Evolutionary conservation across 805 yeast genomes (phyloP).

Genomic region (Kluyveromyces wickerhamii): DNA sequence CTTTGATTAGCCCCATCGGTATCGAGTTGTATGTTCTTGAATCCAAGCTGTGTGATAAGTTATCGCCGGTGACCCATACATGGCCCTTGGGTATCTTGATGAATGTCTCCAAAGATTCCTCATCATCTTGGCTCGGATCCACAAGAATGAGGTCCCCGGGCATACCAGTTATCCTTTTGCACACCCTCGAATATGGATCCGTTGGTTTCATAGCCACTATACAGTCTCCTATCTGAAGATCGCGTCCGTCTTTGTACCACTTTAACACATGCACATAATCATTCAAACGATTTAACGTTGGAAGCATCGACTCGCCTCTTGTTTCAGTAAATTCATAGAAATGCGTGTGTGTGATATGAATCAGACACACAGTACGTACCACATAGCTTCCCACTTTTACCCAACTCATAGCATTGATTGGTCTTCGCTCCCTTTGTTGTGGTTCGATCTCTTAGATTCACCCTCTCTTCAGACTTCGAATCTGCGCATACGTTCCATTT

Average conservation of each 20-base stretch:
- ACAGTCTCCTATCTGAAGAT: conserved; percentile 73
- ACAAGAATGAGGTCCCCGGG: conserved; percentile 81
- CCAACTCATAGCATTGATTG: conserved; percentile 13
- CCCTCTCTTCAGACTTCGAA: neutral
- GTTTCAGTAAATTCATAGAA: conserved; percentile 74
- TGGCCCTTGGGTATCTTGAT: conserved; percentile 88
- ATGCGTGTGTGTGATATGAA: conserved; percentile 60
- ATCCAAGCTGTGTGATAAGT: conserved; percentile 77
- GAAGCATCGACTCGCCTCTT: conserved; percentile 91
- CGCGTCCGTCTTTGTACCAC: conserved; percentile 51
- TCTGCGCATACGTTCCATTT: conserved; percentile 2
- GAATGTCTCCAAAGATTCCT: conserved; percentile 35
- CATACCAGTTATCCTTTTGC: conserved; percentile 92
- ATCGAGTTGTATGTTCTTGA: conserved; percentile 84
- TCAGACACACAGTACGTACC: conserved; percentile 50
- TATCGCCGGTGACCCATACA: conserved; percentile 96
- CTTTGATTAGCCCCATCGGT: conserved; percentile 82
- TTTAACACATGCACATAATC: conserved; percentile 80
- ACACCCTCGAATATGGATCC: conserved; percentile 75
- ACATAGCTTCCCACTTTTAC: conserved; percentile 39
- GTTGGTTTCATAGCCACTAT: conserved; percentile 87
- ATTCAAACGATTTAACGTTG: conserved; percentile 65
- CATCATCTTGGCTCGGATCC: conserved; percentile 53
- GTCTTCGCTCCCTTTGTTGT: no score
- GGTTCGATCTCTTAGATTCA: no score